Base-by-base conservation (phyloP, 768 basidiomycete genomes). In the Nidularia pulvinata region DNA sequence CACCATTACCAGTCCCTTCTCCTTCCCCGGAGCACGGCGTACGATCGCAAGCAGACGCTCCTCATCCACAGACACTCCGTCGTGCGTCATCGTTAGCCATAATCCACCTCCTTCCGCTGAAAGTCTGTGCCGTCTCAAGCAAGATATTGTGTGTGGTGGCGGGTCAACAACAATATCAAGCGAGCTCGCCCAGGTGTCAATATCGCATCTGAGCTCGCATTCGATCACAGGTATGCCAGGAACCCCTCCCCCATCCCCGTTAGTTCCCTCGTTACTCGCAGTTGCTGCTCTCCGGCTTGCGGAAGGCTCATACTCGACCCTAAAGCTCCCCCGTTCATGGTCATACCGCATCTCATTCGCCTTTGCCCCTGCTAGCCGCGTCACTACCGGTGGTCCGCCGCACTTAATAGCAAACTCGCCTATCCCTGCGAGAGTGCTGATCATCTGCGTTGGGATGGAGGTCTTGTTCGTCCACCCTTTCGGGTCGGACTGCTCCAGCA, bases 391-490 rank as follows among this genome's bases (percentile, higher is more conserved):
- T 2, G 97, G 96, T 0, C 94, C 95, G 11, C 97, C 97, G 59
- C 84, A 89, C 68, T 94, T 95, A 71, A 99, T 96, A 6, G 93
- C 88, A 62, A 93, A 98, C 57, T 98, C 96, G 19, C 97, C 94
- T 7, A 97, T 88, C 1, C 95, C 95, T 0, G 95, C 93, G 0
- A 98, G 73, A 1, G 87, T 81, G 39, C 83, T 82, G 62, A 96
- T 87, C 93, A 98, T 96, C 60, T 94, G 87, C n/a, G 86, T 88
- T 1, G 95, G 96, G 49, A 96, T 95, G 10, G 91, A 91, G 0
- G 86, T 85, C 69, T 98, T 98, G 71, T 92, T 94, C 5, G 93
- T 86, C 95, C 96, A 98, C 46, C 95, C 95, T 69, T 95, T 93
- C 5, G 95, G 95, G 67, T 99, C 96, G 9, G 93, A 95, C 69